phyloP scores from a whole-genome alignment of 2,329 filamentous ascomycete genomes.

The Didymella arachidicola region DNA sequence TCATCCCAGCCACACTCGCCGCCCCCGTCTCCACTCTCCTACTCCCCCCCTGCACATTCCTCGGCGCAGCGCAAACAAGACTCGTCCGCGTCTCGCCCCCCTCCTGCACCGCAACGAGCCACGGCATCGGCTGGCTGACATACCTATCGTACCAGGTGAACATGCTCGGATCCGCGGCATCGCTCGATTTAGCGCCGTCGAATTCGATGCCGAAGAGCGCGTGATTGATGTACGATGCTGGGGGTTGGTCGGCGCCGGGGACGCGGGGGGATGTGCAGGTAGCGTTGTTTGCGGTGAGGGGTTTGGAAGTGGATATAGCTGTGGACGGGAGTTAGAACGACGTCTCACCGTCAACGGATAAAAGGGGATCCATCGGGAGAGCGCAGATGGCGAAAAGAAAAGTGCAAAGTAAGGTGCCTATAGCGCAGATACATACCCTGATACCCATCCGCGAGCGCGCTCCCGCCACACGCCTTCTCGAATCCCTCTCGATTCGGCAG shows the following conservation, averaged over 20 bases:
- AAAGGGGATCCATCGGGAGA: background rate
- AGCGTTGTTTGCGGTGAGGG: background rate
- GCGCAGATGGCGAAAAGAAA: background rate
- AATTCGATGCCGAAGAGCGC: background rate
- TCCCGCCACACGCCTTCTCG: background rate
- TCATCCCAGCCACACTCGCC: background rate
- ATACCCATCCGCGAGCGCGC: background rate
- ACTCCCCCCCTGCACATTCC: background rate
- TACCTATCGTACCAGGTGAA: slow-evolving; percentile 11
- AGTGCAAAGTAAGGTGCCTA: too few relatives aligned
- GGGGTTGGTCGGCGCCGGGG: slow-evolving; percentile 2
- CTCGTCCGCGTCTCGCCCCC: background rate
- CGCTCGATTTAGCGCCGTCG: background rate
- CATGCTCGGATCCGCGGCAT: background rate
- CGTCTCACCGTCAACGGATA: background rate
- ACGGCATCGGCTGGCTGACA: background rate
- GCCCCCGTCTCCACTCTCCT: background rate
- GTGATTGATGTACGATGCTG: background rate
- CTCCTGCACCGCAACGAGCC: slow-evolving; percentile 1
- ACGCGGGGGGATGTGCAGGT: background rate
- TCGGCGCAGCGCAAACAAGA: slow-evolving; percentile 1
- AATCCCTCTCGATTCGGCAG: background rate
- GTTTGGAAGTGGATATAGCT: background rate
- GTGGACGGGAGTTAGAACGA: background rate
- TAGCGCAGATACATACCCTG: background rate